These are phyloP conservation scores for Knoxia roxburghii DNA, from an alignment of 257 asterid genomes.

Conservation along the genomic window DNA sequence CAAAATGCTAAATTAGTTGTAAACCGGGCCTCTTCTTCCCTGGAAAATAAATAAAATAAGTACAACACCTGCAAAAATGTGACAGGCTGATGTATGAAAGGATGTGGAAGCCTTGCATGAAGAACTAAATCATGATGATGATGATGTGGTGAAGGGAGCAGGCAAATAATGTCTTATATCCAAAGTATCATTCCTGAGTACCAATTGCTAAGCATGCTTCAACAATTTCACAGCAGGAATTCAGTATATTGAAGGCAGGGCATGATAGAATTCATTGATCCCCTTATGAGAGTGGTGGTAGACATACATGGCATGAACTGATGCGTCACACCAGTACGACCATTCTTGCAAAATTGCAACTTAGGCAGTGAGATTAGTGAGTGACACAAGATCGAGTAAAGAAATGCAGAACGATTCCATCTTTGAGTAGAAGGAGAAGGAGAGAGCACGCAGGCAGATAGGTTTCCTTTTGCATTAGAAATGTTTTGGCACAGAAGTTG, in stretches of 20 bases:
- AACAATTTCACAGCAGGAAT: conserved; percentile 68
- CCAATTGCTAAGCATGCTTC: conserved; percentile 80
- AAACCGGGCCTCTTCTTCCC: conserved; percentile 38
- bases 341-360: conserved; percentile 58
- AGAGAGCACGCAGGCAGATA: conserved; percentile 65
- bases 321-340: conserved; percentile 42
- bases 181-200: conserved; percentile 53
- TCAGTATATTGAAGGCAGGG: conserved; percentile 73
- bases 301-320: conserved; percentile 73
- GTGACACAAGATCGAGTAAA: conserved; percentile 43
- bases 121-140: conserved; percentile 64
- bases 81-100: conserved; percentile 76
- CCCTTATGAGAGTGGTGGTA: conserved; percentile 54
- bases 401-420: conserved; percentile 59
- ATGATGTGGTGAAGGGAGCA: conserved; percentile 33
- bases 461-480: conserved; percentile 61
- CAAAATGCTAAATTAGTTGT: conserved; percentile 24
- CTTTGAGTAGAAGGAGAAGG: conserved; percentile 50
- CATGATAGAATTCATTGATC: conserved; percentile 68
- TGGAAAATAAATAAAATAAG: conserved; percentile 29
- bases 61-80: conserved; percentile 89
- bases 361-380: conserved; percentile 46
- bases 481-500: conserved; percentile 59
- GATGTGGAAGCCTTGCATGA: conserved; percentile 82
- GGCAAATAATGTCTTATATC: conserved; percentile 47